Conservation (phyloP, 106 monocot species). For the Dioscorea alata region DNA sequence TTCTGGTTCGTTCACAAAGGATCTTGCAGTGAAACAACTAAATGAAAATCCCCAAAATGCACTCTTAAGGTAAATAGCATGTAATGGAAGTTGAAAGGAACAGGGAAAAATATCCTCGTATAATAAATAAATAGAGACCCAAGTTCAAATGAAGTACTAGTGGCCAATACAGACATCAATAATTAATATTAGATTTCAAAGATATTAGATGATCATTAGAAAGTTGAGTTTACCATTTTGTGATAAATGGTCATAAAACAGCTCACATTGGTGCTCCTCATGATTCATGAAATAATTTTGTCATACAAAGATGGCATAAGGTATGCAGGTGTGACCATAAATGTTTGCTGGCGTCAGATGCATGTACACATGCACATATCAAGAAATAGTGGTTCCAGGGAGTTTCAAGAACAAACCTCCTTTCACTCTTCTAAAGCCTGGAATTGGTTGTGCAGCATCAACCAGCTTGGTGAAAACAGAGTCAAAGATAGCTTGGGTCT, state of each 20-base stretch:
- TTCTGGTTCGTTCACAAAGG: too few species aligned
- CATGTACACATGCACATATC: not conserved
- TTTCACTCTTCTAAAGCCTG: slow-evolving; percentile 74
- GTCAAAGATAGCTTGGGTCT: slow-evolving; percentile 52
- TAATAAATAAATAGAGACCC: too few species aligned
- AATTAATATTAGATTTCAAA: too few species aligned
- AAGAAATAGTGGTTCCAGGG: not conserved
- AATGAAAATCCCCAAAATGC: too few species aligned
- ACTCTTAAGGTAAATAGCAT: too few species aligned
- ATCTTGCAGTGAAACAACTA: too few species aligned
- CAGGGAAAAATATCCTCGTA: too few species aligned
- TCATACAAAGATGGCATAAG: not conserved
- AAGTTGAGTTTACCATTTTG: too few species aligned
- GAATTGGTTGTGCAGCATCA: slow-evolving; percentile 75
- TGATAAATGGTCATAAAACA: not conserved
- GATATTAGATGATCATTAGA: too few species aligned
- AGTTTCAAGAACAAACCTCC: slow-evolving; percentile 39
- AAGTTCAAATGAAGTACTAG: too few species aligned
- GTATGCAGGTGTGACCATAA: not conserved
- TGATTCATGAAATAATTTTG: not conserved
- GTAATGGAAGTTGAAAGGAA: too few species aligned
- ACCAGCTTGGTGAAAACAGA: slow-evolving; percentile 59
- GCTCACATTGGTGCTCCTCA: not conserved
- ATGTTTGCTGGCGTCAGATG: not conserved
- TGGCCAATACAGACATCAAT: too few species aligned